A percentile compares a stretch with the other conserved stretches of the same genome.
Conservation (phyloP, 179 eudicot species). For the Beta macrorhiza region DNA sequence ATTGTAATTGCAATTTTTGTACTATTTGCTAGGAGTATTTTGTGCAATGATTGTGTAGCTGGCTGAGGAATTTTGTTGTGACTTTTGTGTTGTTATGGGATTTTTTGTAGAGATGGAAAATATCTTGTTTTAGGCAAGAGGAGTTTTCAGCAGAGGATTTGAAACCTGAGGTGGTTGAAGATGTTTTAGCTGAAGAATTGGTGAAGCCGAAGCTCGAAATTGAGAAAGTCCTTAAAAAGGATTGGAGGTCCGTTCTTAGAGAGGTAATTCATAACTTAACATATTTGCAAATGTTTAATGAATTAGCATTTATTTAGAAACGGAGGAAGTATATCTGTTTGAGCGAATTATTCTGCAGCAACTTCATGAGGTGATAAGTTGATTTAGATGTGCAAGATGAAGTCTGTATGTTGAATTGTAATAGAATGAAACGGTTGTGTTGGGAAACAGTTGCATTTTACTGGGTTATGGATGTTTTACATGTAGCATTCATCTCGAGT, state of each 20-base stretch:
- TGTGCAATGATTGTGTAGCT: not conserved
- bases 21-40: not conserved
- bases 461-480: not conserved
- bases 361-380: not conserved
- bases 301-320: not conserved
- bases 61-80: not conserved
- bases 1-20: not conserved
- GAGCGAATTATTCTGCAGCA: not conserved
- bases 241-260: slow-evolving; percentile 40
- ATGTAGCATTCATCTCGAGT: no score
- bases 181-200: slow-evolving; percentile 43
- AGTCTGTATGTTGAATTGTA: not conserved
- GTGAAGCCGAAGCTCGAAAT: slow-evolving; percentile 40
- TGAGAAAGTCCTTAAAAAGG: slow-evolving; percentile 34
- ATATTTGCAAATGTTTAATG: not conserved
- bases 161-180: slow-evolving; percentile 48
- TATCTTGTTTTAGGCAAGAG: slow-evolving; percentile 63
- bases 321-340: not conserved
- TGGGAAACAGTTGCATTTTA: not conserved
- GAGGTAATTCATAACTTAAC: slow-evolving; percentile 36
- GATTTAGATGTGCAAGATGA: not conserved
- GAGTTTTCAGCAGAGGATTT: slow-evolving; percentile 43
- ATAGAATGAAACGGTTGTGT: not conserved
- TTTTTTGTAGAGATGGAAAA: slow-evolving; percentile 55
- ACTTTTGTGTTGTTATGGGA: not conserved